Conservation (phyloP, 2,329 filamentous ascomycete species). For the Nemania sp. region DNA sequence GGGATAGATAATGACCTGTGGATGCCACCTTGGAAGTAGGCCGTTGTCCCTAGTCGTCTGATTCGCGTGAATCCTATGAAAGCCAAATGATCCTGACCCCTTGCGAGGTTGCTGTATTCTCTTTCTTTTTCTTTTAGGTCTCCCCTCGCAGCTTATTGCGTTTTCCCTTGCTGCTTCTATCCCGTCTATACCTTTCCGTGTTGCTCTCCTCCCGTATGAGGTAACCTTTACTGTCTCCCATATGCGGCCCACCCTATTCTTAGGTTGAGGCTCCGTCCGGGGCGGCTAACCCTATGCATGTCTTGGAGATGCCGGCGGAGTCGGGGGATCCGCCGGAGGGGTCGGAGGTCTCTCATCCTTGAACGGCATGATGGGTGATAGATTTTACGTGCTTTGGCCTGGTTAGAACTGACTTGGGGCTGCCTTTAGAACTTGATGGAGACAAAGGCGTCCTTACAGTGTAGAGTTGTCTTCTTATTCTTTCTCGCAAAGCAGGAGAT, state of each 20-base stretch:
- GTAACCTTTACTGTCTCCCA: not conserved
- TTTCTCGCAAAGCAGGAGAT: not conserved
- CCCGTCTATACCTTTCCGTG: not conserved
- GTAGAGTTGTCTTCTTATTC: not conserved
- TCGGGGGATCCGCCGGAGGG: conserved; percentile 2
- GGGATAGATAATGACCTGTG: not conserved
- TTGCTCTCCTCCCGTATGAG: not conserved
- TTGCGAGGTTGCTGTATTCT: not conserved
- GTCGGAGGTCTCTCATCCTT: conserved; percentile 2
- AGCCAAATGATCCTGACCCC: not conserved
- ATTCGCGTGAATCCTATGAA: not conserved
- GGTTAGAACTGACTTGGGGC: not conserved
- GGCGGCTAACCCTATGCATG: not conserved
- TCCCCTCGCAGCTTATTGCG: not conserved
- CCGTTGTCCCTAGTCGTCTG: not conserved
- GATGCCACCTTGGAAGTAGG: not conserved
- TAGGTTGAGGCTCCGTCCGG: not conserved
- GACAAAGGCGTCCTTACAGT: not conserved
- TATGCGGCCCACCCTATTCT: not conserved
- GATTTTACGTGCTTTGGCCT: not conserved
- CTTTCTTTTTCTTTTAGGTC: not conserved
- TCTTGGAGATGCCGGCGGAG: conserved; percentile 3
- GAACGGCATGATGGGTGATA: not conserved
- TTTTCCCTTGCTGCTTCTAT: not conserved
- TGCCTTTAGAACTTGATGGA: not conserved